Percentiles rank a stretch among this genome's conserved stretches.
phyloP scores from a whole-genome alignment of 2,329 filamentous ascomycete species.

The Cercospora zeae-maydis region DNA sequence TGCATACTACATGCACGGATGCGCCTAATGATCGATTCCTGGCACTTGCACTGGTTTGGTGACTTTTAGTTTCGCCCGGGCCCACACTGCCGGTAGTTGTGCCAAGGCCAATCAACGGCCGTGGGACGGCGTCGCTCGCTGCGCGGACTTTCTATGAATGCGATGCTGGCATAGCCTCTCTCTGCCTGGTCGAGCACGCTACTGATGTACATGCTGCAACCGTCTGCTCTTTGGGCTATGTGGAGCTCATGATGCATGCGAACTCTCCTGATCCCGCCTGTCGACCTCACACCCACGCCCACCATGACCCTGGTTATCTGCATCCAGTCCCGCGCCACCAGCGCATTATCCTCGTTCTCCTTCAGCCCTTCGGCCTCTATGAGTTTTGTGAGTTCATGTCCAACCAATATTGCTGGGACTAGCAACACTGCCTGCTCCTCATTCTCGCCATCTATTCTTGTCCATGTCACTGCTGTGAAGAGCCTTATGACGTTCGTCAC shows the following conservation, averaged over 20 bases:
- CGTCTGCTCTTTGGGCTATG: constrained; percentile 17
- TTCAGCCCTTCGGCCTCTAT: constrained; percentile 19
- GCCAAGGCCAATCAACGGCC: constrained; percentile 12
- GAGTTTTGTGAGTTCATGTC: constrained; percentile 11
- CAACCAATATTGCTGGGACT: constrained; percentile 15
- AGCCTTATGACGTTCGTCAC: constrained; percentile 17
- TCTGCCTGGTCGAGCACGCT: constrained; percentile 22
- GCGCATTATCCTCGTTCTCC: constrained; percentile 7
- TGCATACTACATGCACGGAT: constrained; percentile 12
- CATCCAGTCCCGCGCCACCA: constrained; percentile 20
- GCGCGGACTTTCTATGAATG: constrained; percentile 7
- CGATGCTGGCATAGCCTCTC: constrained; percentile 19
- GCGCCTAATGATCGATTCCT: constrained; percentile 2
- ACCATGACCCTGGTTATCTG: constrained; percentile 12
- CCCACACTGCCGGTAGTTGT: constrained; percentile 12
- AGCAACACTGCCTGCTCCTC: constrained; percentile 20
- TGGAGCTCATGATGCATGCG: constrained; percentile 25
- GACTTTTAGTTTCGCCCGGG: constrained; percentile 8
- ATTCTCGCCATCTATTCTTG: constrained; percentile 20
- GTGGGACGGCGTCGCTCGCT: constrained; percentile 10
- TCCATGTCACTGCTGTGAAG: constrained; percentile 6
- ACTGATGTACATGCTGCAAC: constrained; percentile 20
- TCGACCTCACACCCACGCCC: constrained; percentile 8
- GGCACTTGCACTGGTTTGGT: constrained; percentile 7
- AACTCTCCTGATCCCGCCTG: constrained; percentile 22